Evolutionary conservation across 1,139 yeast species (phyloP).

Genomic region (Wickerhamiella pararugosa): DNA sequence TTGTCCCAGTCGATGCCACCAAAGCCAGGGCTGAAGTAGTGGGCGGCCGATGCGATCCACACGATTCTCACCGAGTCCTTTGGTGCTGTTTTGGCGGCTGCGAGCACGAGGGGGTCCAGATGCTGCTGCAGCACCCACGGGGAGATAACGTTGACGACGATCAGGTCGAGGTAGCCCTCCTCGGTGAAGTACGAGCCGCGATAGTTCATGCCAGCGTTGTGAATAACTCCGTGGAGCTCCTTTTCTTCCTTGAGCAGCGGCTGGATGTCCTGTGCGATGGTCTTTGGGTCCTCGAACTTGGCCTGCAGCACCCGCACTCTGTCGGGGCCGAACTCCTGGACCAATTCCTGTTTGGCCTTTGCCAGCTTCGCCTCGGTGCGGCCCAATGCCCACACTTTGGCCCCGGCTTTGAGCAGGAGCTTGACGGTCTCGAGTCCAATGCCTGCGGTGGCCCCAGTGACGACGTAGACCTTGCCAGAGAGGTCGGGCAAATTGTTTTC

Average conservation of each 20-base stretch:
- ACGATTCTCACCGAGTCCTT: slow-evolving; percentile 37
- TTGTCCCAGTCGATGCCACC: slow-evolving; percentile 21
- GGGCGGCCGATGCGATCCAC: slow-evolving; percentile 55
- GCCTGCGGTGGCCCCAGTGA: slow-evolving; percentile 33
- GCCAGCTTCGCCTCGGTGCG: slow-evolving; percentile 16
- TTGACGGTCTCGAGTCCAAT: slow-evolving; percentile 32
- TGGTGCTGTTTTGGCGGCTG: slow-evolving; percentile 22
- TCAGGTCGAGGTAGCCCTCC: slow-evolving; percentile 60
- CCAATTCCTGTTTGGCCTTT: slow-evolving; percentile 13
- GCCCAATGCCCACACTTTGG: slow-evolving; percentile 20
- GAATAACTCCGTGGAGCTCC: slow-evolving; percentile 37
- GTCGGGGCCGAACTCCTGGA: slow-evolving; percentile 12
- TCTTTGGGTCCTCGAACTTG: slow-evolving; percentile 15
- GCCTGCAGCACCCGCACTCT: slow-evolving; percentile 29
- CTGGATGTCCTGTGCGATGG: slow-evolving; percentile 24
- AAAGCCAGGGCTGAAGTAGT: slow-evolving; percentile 20
- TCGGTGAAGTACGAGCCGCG: slow-evolving; percentile 32
- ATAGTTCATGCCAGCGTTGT: slow-evolving; percentile 58
- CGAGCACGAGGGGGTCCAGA: slow-evolving; percentile 39
- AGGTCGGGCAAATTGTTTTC: slow-evolving; percentile 20
- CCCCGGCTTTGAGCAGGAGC: slow-evolving; percentile 21
- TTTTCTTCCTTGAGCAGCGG: slow-evolving; percentile 25
- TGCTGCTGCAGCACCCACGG: slow-evolving; percentile 55
- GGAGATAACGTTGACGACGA: slow-evolving; percentile 60
- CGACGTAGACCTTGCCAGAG: slow-evolving; percentile 25